These are phyloP conservation scores for Aotearoamyces nothofagi DNA, from an alignment of 2,329 filamentous ascomycete species.

Conservation along the genomic window DNA sequence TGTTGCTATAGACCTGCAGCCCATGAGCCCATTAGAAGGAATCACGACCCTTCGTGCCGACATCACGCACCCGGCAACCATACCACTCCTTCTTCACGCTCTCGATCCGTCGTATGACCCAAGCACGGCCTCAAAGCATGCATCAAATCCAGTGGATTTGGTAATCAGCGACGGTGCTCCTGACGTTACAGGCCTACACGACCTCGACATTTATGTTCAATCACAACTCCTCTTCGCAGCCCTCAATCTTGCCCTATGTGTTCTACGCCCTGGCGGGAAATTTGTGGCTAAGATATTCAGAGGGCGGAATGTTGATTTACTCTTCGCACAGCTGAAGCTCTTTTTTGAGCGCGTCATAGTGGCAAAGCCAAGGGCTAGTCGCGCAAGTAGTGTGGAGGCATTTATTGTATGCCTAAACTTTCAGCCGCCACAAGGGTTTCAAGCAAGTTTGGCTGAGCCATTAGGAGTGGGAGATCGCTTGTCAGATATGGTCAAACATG, in stretches of 20 bases:
- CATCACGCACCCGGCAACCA: slow-evolving; percentile 92
- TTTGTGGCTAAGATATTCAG: slow-evolving; percentile 98
- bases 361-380: slow-evolving; percentile 83
- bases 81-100: slow-evolving; percentile 73
- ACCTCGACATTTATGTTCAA: slow-evolving; percentile 96
- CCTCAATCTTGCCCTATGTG: slow-evolving; percentile 82
- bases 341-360: slow-evolving; percentile 82
- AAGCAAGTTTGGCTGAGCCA: slow-evolving; percentile 60
- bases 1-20: slow-evolving; percentile 88
- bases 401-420: slow-evolving; percentile 95
- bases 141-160: slow-evolving; percentile 71
- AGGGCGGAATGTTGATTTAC: slow-evolving; percentile 83
- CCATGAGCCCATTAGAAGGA: slow-evolving; percentile 84
- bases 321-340: slow-evolving; percentile 85
- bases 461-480: slow-evolving; percentile 48
- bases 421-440: slow-evolving; percentile 60
- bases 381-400: slow-evolving; percentile 93
- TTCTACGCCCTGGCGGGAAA: slow-evolving; percentile 81
- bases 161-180: slow-evolving; percentile 92
- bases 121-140: slow-evolving; percentile 29
- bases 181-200: slow-evolving; percentile 91
- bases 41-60: slow-evolving; percentile 88
- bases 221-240: slow-evolving; percentile 90
- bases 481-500: slow-evolving; percentile 31
- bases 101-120: slow-evolving; percentile 58